Conservation (phyloP, 192 early-diverging fungal genomes). For the Lobosporangium transversale region DNA sequence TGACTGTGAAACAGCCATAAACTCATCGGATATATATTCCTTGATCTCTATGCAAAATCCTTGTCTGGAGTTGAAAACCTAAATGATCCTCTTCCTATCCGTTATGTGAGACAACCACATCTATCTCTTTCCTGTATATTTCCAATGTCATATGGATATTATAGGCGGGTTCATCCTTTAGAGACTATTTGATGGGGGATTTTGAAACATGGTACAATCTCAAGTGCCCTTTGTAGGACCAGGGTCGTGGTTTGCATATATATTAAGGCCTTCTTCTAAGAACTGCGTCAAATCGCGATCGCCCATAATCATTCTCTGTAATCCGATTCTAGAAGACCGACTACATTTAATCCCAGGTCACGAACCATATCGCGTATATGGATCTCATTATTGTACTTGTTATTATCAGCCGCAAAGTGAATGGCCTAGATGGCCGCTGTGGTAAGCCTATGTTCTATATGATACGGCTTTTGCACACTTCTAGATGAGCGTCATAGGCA, state of each 20-base stretch:
- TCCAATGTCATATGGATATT: conserved; percentile 87
- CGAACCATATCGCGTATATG: conserved; percentile 78
- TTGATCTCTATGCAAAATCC: too few species aligned
- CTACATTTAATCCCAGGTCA: conserved; percentile 82
- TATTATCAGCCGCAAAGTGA: conserved; percentile 86
- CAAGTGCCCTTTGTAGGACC: conserved; percentile 88
- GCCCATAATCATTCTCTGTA: conserved; percentile 85
- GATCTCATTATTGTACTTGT: conserved; percentile 82
- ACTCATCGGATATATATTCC: too few species aligned
- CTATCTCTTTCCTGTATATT: conserved; percentile 79
- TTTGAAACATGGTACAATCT: conserved; percentile 88
- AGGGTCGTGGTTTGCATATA: conserved; percentile 84
- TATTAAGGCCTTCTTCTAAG: conserved; percentile 77
- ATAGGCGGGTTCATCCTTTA: conserved; percentile 82
- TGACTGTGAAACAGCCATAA: too few species aligned
- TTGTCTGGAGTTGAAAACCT: conserved; percentile 81
- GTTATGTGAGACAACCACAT: conserved; percentile 86
- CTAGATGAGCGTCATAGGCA: conserved; percentile 59
- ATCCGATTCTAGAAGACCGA: conserved; percentile 83
- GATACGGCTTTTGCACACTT: conserved; percentile 64
- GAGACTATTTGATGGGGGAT: conserved; percentile 81
- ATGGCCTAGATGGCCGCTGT: conserved; percentile 88
- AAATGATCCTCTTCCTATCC: conserved; percentile 82
- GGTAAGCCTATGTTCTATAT: conserved; percentile 69
- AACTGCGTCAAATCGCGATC: conserved; percentile 84